Conservation (phyloP, 371 early-diverging fungal species). For the Umbelopsis sp. region DNA sequence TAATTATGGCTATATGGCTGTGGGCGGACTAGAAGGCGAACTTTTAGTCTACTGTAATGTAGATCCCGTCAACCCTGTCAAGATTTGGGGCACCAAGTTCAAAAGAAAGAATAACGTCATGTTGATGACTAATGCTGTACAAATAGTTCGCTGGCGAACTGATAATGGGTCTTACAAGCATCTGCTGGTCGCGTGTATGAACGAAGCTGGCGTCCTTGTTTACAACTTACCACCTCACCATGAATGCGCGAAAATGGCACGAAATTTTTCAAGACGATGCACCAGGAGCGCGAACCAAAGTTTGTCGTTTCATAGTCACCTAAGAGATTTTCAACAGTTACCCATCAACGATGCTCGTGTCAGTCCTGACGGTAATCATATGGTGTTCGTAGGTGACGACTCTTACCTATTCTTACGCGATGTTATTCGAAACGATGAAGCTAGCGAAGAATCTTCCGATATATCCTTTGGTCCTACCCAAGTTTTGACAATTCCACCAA, state of each 20-base stretch:
- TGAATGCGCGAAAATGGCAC: slow-evolving; percentile 26
- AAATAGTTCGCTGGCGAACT: slow-evolving; percentile 57
- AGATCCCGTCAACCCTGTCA: slow-evolving; percentile 30
- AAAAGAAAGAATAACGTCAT: slow-evolving; percentile 42
- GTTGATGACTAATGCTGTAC: slow-evolving; percentile 57
- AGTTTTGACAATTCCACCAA: slow-evolving; percentile 20
- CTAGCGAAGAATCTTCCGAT: slow-evolving; percentile 18
- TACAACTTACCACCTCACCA: slow-evolving; percentile 46
- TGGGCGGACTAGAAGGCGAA: slow-evolving; percentile 53
- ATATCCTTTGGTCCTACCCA: slow-evolving; percentile 24
- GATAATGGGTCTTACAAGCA: slow-evolving; percentile 19
- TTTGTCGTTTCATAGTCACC: slow-evolving; percentile 33
- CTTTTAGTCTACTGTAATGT: slow-evolving; percentile 57
- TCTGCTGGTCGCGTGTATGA: slow-evolving; percentile 46
- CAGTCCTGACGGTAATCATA: slow-evolving; percentile 52
- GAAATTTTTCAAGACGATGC: background rate
- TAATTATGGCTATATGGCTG: slow-evolving; percentile 60
- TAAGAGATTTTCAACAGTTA: slow-evolving; percentile 46
- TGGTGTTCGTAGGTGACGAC: slow-evolving; percentile 61
- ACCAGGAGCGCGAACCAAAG: background rate
- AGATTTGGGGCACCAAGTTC: slow-evolving; percentile 48
- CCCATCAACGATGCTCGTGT: slow-evolving; percentile 60
- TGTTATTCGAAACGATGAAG: slow-evolving; percentile 26
- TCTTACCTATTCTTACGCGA: slow-evolving; percentile 38
- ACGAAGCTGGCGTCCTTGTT: slow-evolving; percentile 52